A percentile compares a stretch with the other conserved stretches of the same genome.
Evolutionary conservation across 1,139 yeast genomes (phyloP).

Genomic region (Williopsis jadinii): DNA sequence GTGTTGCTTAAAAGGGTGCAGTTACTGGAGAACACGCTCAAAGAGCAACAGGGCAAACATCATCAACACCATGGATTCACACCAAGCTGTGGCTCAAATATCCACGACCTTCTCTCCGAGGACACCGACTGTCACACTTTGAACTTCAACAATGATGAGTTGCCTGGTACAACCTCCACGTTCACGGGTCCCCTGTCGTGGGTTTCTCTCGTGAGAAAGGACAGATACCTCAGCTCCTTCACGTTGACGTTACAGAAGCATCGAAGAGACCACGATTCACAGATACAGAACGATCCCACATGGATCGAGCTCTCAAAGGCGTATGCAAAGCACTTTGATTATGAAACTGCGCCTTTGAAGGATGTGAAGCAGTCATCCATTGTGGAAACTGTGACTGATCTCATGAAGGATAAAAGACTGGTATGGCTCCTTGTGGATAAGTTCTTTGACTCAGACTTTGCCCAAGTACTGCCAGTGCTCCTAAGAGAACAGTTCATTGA

Average conservation of each 20-base stretch:
- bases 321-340: slow-evolving; percentile 6
- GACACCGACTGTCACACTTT: neutral
- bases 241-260: neutral
- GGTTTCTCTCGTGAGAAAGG: neutral
- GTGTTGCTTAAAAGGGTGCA: slow-evolving; percentile 1
- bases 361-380: slow-evolving; percentile 1
- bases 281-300: neutral
- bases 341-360: neutral
- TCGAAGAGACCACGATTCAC: too few relatives aligned
- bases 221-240: neutral
- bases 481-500: slow-evolving; percentile 12
- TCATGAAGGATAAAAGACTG: slow-evolving; percentile 10
- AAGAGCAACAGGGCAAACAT: neutral
- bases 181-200: neutral
- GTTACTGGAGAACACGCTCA: slow-evolving; percentile 6
- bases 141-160: neutral
- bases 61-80: neutral
- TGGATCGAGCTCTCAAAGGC: neutral
- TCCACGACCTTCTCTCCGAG: too few relatives aligned
- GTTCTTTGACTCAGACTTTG: slow-evolving; percentile 18
- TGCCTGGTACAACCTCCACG: neutral
- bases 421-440: slow-evolving; percentile 19
- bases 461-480: slow-evolving; percentile 13
- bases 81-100: too few relatives aligned
- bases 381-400: slow-evolving; percentile 1